phyloP scores from a whole-genome alignment of 139 green algal species.

The Micractinium conductrix region DNA sequence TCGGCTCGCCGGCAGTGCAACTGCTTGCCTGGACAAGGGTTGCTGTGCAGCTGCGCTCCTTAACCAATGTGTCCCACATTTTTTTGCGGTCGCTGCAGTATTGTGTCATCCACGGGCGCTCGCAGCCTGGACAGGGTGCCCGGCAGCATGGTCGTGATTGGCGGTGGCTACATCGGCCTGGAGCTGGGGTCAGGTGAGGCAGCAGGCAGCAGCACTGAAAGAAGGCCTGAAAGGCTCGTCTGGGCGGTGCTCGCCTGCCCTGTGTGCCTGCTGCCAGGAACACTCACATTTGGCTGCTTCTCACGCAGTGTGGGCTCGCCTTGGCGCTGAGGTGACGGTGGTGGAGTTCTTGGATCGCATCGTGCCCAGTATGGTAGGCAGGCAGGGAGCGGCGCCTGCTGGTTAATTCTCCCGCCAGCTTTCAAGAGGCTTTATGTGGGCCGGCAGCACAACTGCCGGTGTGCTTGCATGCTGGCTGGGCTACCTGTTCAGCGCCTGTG shows the following conservation, averaged over 20 bases:
- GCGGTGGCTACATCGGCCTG: conserved; percentile 96
- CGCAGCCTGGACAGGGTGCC: conserved; percentile 90
- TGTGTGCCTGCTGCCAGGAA: not conserved
- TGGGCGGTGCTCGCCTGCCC: not conserved
- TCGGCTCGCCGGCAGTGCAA: too few relatives aligned
- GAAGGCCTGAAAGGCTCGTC: not conserved
- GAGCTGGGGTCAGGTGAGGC: conserved; percentile 88
- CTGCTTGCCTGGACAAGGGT: too few relatives aligned
- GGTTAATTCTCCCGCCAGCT: too few relatives aligned
- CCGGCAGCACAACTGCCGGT: too few relatives aligned
- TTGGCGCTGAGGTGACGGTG: conserved; percentile 95
- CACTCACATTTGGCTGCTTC: not conserved
- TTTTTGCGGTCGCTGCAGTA: conserved; percentile 4
- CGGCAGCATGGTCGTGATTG: conserved; percentile 95
- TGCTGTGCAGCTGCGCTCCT: too few relatives aligned
- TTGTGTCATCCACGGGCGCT: conserved; percentile 96
- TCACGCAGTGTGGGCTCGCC: conserved; percentile 83
- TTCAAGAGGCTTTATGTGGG: too few relatives aligned
- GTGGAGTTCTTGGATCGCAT: conserved; percentile 96
- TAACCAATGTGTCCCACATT: not conserved
- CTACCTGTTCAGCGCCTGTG: not conserved
- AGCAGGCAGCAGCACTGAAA: not conserved
- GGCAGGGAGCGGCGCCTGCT: too few relatives aligned
- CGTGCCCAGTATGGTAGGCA: conserved; percentile 90
- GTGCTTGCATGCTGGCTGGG: too few relatives aligned